Evolutionary conservation across 441 rosid species (phyloP).

Genomic region (Croton laevigatus): DNA sequence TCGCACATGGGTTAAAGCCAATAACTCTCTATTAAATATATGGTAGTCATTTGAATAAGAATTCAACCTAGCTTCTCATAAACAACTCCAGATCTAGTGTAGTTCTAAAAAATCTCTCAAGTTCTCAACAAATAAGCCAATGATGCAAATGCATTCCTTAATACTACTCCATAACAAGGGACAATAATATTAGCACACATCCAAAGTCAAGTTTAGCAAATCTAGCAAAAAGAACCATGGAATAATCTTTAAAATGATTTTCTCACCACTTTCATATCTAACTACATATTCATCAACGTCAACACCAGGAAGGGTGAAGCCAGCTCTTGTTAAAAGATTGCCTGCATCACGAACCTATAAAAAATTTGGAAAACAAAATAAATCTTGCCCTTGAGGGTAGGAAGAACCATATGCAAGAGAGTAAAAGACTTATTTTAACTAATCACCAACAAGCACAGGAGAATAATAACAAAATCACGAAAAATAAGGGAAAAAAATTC

Average conservation of each 20-base stretch:
- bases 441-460: neutral
- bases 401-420: neutral
- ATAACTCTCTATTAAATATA: neutral
- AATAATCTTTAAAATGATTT: conserved; percentile 12
- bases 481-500: neutral
- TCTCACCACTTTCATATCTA: conserved; percentile 78
- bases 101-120: neutral
- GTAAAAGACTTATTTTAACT: neutral
- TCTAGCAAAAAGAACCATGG: conserved; percentile 5
- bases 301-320: conserved; percentile 90
- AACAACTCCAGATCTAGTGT: neutral
- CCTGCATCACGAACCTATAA: conserved; percentile 93
- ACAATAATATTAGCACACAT: neutral
- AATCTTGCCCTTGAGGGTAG: neutral
- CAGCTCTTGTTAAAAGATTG: conserved; percentile 93
- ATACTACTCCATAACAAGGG: neutral
- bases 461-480: neutral
- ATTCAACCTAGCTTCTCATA: neutral
- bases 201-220: conserved; percentile 6
- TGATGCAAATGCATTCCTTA: neutral
- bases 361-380: neutral
- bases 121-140: neutral
- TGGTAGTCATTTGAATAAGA: neutral
- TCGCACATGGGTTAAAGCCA: neutral
- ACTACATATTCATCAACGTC: conserved; percentile 92